phyloP scores from a whole-genome alignment of 768 basidiomycete species.

The Dacryopinax primogenitus region DNA sequence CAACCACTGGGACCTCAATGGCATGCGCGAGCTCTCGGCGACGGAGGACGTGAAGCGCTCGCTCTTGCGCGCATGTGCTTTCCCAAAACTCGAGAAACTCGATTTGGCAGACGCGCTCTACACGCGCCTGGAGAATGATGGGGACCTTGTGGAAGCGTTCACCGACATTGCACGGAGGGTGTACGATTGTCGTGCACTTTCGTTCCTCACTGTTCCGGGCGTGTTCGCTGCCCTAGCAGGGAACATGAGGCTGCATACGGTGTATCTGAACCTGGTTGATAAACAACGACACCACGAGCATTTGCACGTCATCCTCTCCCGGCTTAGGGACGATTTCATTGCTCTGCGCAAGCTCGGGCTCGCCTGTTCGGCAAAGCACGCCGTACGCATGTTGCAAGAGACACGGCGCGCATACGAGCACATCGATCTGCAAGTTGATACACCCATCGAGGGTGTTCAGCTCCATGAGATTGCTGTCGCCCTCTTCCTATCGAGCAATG shows the following conservation, averaged over 20 bases:
- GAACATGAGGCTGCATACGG: background rate
- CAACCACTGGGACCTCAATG: background rate
- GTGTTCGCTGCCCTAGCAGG: background rate
- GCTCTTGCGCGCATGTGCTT: background rate
- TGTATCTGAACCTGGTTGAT: background rate
- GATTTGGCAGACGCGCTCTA: background rate
- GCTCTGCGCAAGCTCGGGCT: background rate
- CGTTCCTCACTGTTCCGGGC: background rate
- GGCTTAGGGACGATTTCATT: background rate
- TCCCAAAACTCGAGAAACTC: background rate
- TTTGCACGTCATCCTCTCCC: background rate
- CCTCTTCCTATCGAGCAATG: background rate
- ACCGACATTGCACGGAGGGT: background rate
- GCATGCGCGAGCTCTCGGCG: background rate
- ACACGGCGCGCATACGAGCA: background rate
- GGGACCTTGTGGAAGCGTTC: background rate
- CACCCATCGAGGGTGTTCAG: background rate
- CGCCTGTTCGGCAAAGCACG: background rate
- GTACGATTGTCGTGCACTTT: background rate
- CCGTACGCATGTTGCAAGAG: background rate
- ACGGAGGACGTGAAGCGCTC: background rate
- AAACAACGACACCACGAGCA: background rate
- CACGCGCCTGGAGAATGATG: background rate
- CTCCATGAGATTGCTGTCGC: background rate
- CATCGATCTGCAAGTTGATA: background rate